A percentile compares a stretch with the other conserved stretches of the same genome.
Evolutionary conservation across 2,329 filamentous ascomycete species (phyloP).

Genomic region (Paramyrothecium roridum): DNA sequence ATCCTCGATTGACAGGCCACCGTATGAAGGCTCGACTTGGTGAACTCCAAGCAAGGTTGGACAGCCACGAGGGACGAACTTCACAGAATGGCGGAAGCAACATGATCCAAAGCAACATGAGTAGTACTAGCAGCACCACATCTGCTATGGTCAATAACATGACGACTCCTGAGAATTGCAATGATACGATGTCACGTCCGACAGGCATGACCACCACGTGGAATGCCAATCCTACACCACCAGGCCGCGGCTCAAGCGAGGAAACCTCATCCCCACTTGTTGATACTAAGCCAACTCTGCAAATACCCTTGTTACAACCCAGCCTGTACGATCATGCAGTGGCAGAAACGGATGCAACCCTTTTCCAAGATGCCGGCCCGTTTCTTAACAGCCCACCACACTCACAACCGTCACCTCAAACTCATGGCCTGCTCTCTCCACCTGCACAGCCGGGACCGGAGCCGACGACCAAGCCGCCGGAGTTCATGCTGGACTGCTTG

Average conservation of each 20-base stretch:
- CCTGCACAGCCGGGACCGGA: conserved; percentile 7
- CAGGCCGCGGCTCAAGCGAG: conserved; percentile 1
- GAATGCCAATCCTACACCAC: neutral
- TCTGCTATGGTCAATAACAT: neutral
- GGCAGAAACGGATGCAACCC: conserved; percentile 5
- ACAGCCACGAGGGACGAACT: conserved; percentile 18
- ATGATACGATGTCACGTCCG: neutral
- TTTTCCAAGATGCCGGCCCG: conserved; percentile 8
- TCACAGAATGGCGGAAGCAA: conserved; percentile 2
- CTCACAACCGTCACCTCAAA: conserved; percentile 10
- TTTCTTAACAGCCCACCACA: conserved; percentile 15
- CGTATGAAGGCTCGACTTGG: conserved; percentile 27
- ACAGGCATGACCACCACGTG: neutral
- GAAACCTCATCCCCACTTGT: conserved; percentile 7
- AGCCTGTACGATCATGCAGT: conserved; percentile 9
- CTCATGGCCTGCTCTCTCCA: conserved; percentile 14
- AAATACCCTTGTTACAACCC: conserved; percentile 7
- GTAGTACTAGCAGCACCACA: neutral
- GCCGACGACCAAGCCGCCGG: conserved; percentile 9
- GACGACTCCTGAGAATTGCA: neutral
- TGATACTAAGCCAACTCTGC: conserved; percentile 4
- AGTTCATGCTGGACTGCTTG: conserved; percentile 20
- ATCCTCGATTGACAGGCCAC: conserved; percentile 14
- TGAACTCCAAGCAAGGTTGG: conserved; percentile 24
- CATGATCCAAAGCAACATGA: conserved; percentile 1